Evolutionary conservation across 1,284 basidiomycete genomes (phyloP), one percentile per base, ranked within the genome.

Genomic region (Leccinum brunneo-olivaceum): DNA sequence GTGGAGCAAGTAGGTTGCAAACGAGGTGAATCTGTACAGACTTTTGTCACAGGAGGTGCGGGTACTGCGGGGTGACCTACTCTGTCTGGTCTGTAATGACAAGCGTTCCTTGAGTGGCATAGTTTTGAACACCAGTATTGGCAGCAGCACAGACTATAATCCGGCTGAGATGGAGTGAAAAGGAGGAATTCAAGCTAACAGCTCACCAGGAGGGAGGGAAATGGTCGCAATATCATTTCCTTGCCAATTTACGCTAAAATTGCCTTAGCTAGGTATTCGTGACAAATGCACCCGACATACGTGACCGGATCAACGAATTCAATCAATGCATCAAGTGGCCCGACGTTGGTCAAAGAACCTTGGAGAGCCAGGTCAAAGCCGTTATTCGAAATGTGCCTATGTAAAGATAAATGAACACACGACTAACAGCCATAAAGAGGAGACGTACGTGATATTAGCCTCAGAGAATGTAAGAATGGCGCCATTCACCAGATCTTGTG

Each of bases 141-240:
- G 84, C 84, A 16, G 74, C 71, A 18, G 81, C 77, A 58, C 85
- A 88, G n/a, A 86, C 79, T 75, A 48, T 29, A 36, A 38, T 34
- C 18, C 20, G 4, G 35, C 27, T 15, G 41, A 6, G 39, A 43
- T n/a, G 23, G n/a, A 35, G 6, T 23, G 19, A 5, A n/a, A 2
- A 20, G 0, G 10, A 16, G 6, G 6, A 2, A 35, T 7, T 23
- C 5, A 7, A 3, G 1, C 2, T 16, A 34, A 21, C 0, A 19
- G 50, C 69, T 41, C 36, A 77, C 77, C 64, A 12, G 81, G 66
- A 36, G 81, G 77, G 24, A 88, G 71, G 5, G 70, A 53, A 50
- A 89, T 81, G 6, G 68, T 66, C 4, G 81, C 86, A 48, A 89
- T 88, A 50, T 78, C 56, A n/a, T 72, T 64, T 4, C 79, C 83